Percentiles rank a stretch among this genome's conserved stretches.
phyloP scores from a whole-genome alignment of 495 filamentous ascomycete genomes.

The Xylaria cubensis region DNA sequence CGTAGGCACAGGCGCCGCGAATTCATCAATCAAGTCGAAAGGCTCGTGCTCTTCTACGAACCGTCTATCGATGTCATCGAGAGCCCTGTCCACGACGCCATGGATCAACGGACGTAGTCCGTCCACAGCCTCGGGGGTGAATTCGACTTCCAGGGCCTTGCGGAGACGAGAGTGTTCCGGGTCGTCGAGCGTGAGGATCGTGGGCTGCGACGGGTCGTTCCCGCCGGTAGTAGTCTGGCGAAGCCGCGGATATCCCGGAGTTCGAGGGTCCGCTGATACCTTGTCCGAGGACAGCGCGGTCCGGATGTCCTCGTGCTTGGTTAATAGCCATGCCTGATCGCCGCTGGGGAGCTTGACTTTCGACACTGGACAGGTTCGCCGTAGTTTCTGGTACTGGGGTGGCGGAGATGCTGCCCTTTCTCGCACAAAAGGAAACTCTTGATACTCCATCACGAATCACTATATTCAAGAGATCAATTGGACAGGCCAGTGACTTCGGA shows the following conservation, averaged over 20 bases:
- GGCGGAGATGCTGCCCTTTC: slow-evolving; percentile 50
- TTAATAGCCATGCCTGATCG: slow-evolving; percentile 50
- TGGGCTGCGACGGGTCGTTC: background rate
- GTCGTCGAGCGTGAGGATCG: background rate
- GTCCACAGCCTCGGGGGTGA: background rate
- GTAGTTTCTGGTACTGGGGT: slow-evolving; percentile 48
- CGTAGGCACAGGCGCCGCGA: slow-evolving; percentile 39
- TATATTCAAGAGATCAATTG: background rate
- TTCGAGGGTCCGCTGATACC: slow-evolving; percentile 43
- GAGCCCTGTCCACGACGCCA: slow-evolving; percentile 38
- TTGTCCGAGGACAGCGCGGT: slow-evolving; percentile 49
- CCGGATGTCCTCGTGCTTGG: slow-evolving; percentile 54
- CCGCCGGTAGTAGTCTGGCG: background rate
- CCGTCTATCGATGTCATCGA: slow-evolving; percentile 36
- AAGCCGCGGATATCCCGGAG: slow-evolving; percentile 55
- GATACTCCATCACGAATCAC: slow-evolving; percentile 31
- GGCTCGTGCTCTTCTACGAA: slow-evolving; percentile 24
- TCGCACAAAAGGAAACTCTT: slow-evolving; percentile 53
- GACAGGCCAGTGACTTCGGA: background rate
- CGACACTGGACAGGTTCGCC: slow-evolving; percentile 49
- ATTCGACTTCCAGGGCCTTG: background rate
- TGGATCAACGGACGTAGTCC: slow-evolving; percentile 41
- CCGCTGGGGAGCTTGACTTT: slow-evolving; percentile 54
- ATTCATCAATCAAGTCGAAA: slow-evolving; percentile 41
- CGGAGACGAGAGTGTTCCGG: background rate